Evolutionary conservation across 306 rosid species (phyloP).

Genomic region (Albizia julibrissin): DNA sequence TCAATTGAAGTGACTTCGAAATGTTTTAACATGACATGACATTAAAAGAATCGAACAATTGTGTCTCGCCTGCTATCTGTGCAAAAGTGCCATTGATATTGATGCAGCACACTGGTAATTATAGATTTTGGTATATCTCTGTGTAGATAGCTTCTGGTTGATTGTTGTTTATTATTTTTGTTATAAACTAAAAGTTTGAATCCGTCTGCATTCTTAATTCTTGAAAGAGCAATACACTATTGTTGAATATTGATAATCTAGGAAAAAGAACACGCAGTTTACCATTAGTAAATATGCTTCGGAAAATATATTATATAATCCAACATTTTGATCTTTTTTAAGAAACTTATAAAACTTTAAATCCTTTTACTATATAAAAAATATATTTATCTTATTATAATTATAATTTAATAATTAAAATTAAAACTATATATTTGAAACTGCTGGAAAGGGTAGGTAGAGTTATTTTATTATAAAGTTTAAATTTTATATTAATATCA

Average conservation of each 20-base stretch:
- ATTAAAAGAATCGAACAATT: background rate
- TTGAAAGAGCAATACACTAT: background rate
- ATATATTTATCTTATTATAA: background rate
- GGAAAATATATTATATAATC: background rate
- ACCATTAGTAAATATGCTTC: background rate
- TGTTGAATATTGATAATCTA: background rate
- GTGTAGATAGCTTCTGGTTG: background rate
- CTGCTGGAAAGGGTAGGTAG: background rate
- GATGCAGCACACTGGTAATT: background rate
- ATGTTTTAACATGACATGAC: background rate
- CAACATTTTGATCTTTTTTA: background rate
- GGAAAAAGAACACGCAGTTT: background rate
- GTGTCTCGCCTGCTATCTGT: background rate
- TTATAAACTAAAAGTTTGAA: no score
- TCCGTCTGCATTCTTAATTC: background rate
- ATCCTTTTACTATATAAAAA: background rate
- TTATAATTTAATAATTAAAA: background rate
- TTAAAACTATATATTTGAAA: background rate
- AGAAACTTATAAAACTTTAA: background rate
- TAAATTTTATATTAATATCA: background rate
- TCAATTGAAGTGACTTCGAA: no score
- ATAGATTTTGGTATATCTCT: background rate
- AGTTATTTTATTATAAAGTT: background rate
- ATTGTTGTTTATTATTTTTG: background rate
- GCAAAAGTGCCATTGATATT: background rate